Evolutionary conservation across 345 rosid species (phyloP).

Genomic region (Rhodamnia rubescens): DNA sequence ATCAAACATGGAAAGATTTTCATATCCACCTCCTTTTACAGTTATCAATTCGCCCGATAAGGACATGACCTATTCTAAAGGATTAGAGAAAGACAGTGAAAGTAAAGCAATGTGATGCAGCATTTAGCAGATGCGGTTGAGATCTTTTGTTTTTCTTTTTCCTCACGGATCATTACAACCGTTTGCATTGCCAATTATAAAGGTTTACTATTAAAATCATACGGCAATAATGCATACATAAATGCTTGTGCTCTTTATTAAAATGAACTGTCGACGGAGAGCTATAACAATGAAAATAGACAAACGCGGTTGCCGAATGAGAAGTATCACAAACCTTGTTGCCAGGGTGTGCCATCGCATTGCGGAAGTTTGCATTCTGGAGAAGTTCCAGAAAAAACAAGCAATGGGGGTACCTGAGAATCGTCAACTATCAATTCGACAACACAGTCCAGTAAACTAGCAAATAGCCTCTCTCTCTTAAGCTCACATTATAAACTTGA

Average conservation of each 20-base stretch:
- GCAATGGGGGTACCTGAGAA: constrained; percentile 94
- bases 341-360: constrained; percentile 95
- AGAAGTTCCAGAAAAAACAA: constrained; percentile 91
- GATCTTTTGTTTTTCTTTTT: background rate
- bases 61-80: background rate
- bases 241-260: background rate
- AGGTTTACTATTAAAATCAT: background rate
- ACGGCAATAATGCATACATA: background rate
- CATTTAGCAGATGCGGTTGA: background rate
- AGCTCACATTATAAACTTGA: constrained; percentile 84
- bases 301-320: background rate
- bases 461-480: background rate
- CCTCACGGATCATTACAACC: background rate
- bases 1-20: background rate
- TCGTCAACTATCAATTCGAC: background rate
- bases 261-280: background rate
- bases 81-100: background rate
- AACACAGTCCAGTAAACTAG: background rate
- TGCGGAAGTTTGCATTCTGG: constrained; percentile 85
- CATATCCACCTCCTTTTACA: background rate
- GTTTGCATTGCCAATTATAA: background rate
- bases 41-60: background rate
- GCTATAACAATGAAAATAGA: background rate
- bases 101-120: background rate
- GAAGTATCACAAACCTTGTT: constrained; percentile 55